These are phyloP conservation scores for Helotiales sp. DNA, from an alignment of 2,329 filamentous ascomycete genomes.

Conservation along the genomic window DNA sequence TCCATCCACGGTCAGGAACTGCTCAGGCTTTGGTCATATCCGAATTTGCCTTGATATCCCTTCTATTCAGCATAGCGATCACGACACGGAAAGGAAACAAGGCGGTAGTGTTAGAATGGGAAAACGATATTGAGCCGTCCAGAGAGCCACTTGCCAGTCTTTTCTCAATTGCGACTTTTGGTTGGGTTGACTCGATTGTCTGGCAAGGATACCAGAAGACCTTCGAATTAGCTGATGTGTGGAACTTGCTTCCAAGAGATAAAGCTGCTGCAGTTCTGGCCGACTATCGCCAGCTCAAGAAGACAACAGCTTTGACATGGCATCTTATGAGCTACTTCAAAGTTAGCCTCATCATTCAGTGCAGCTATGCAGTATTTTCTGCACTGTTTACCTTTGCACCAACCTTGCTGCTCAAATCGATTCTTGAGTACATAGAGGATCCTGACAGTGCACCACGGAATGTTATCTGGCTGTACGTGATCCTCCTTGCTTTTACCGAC, in stretches of 20 bases:
- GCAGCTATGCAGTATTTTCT: slow-evolving; percentile 76
- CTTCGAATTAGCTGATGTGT: slow-evolving; percentile 83
- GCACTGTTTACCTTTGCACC: slow-evolving; percentile 89
- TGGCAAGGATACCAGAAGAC: slow-evolving; percentile 87
- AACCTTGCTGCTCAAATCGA: slow-evolving; percentile 87
- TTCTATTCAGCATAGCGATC: slow-evolving; percentile 77
- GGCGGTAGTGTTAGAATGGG: slow-evolving; percentile 84
- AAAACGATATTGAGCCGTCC: slow-evolving; percentile 85
- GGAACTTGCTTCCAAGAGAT: slow-evolving; percentile 88
- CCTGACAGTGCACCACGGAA: slow-evolving; percentile 77
- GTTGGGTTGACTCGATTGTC: slow-evolving; percentile 89
- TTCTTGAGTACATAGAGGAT: slow-evolving; percentile 91
- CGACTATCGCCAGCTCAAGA: slow-evolving; percentile 84
- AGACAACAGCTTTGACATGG: slow-evolving; percentile 76
- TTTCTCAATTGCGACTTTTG: slow-evolving; percentile 84
- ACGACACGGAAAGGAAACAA: slow-evolving; percentile 92
- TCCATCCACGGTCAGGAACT: slow-evolving; percentile 71
- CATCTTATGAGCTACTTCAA: slow-evolving; percentile 89
- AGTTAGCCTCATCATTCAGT: slow-evolving; percentile 75
- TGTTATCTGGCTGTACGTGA: slow-evolving; percentile 95
- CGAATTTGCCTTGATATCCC: slow-evolving; percentile 75
- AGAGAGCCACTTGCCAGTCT: slow-evolving; percentile 86
- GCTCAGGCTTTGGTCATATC: slow-evolving; percentile 69
- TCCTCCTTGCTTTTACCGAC: slow-evolving; percentile 84
- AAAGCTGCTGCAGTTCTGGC: slow-evolving; percentile 82